Conservation (phyloP, 2,329 filamentous ascomycete genomes). For the Apiospora malaysiana region DNA sequence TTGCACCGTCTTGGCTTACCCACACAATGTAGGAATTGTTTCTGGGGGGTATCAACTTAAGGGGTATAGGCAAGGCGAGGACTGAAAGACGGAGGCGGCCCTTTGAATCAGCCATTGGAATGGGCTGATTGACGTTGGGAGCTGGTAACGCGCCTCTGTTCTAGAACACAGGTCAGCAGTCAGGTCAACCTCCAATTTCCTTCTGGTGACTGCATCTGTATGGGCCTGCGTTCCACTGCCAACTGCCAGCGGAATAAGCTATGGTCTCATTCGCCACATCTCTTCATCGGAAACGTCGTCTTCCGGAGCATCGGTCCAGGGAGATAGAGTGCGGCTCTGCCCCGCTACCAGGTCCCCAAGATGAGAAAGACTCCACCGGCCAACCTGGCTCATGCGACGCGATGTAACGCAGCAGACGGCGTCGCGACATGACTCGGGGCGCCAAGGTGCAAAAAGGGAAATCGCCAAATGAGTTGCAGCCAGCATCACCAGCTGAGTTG, state of each 20-base stretch:
- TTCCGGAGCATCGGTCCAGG: constrained; percentile 1
- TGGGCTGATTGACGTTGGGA: no score
- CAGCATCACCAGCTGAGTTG: neutral
- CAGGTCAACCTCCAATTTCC: neutral
- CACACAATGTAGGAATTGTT: neutral
- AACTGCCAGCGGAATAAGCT: neutral
- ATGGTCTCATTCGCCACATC: neutral
- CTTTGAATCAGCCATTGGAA: no score
- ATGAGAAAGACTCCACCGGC: neutral
- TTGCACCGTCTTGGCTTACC: neutral
- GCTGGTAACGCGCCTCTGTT: no score
- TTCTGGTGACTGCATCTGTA: neutral
- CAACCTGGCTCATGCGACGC: neutral
- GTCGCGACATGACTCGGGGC: neutral
- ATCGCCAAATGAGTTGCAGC: neutral
- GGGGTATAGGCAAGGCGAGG: neutral
- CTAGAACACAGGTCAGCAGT: no score
- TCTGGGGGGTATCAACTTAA: neutral
- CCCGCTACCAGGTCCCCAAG: neutral
- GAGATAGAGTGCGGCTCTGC: constrained; percentile 1
- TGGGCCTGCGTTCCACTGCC: neutral
- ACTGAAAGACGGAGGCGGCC: neutral
- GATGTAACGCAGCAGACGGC: neutral
- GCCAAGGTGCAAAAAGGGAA: constrained; percentile 3
- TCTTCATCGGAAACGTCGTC: neutral